Base-by-base conservation (phyloP, 768 basidiomycete genomes). In the Boletus reticulatus region DNA sequence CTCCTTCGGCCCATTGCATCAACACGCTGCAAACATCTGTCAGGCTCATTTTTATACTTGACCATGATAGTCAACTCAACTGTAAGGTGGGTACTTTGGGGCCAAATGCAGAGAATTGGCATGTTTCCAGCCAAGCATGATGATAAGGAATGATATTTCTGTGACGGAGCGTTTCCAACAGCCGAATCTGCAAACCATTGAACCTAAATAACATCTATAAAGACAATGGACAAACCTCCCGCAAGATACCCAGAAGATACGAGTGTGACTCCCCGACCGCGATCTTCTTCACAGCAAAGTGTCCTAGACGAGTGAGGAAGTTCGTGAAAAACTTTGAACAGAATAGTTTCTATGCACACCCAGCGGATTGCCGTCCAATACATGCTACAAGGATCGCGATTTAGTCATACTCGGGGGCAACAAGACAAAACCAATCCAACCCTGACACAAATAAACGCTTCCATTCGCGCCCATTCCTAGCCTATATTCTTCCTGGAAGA, bases 391-490 rank as follows among this genome's bases (percentile, higher is more conserved):
- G 24, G 14, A 52, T 17, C 27, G 19, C 16, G 14, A 29, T 34
- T 55, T 37, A 65, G 66, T 16, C 11, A 19, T 17, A 44, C 31
- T 19, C 39, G 32, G 22, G 48, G 32, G 43, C 14, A 39, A 22
- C 27, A 2, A 0, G 19, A 24, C 29, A 50, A 12, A 53, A 22
- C 13, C 13, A 29, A 24, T 51, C 44, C 79, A 19, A 55, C 92
- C 92, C 79, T 91, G 89, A 63, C 92, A 95, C 4, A 96, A 76
- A 67, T 79, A 97, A 1, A 98, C 95, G 24, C 80, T 88, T 2
- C 96, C 95, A 64, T 94, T 93, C 0, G 94, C 94, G 42, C 95
- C 95, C 92, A 97, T 95, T 1, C 95, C 95, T 7, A 98, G 77
- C 56, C 87, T 82, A 57, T 80, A 84, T 61, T 95, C 92, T 64